Evolutionary conservation across 345 rosid species (phyloP).

Genomic region (Gynandropsis gynandra): DNA sequence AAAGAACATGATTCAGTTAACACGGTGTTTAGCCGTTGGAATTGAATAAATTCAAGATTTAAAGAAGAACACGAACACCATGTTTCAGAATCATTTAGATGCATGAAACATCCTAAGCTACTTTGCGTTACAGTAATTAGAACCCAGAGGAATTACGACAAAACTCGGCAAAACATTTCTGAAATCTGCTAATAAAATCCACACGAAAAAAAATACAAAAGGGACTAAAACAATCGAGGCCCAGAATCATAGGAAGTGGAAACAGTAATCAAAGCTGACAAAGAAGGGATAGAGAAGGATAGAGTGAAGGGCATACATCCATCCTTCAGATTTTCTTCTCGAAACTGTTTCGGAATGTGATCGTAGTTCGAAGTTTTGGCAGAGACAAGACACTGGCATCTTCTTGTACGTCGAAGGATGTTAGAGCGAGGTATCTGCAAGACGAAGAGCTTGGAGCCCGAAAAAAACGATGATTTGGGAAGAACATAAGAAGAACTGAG

Average conservation of each 20-base stretch:
- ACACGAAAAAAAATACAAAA: constrained; percentile 1
- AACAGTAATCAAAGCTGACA: neutral
- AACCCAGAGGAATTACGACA: no score
- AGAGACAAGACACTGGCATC: constrained; percentile 31
- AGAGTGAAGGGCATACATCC: constrained; percentile 43
- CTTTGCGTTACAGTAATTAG: no score
- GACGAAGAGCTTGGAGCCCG: constrained; percentile 33
- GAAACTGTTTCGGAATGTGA: constrained; percentile 75
- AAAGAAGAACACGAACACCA: no score
- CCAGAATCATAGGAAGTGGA: neutral
- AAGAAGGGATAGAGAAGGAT: neutral
- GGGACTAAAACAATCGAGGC: neutral
- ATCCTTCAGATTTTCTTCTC: constrained; percentile 63
- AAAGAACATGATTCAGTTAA: no score
- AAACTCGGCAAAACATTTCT: no score
- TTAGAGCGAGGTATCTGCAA: constrained; percentile 24
- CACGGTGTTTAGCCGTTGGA: no score
- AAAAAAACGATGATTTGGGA: constrained; percentile 38
- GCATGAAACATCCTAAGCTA: no score
- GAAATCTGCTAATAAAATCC: neutral
- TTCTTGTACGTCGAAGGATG: constrained; percentile 21
- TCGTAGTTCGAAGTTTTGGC: constrained; percentile 40
- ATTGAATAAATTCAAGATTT: no score
- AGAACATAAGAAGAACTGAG: constrained; percentile 18
- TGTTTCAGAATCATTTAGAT: no score